Base-by-base conservation (phyloP, 2,329 filamentous ascomycete species). In the Dactylellina sp. region DNA sequence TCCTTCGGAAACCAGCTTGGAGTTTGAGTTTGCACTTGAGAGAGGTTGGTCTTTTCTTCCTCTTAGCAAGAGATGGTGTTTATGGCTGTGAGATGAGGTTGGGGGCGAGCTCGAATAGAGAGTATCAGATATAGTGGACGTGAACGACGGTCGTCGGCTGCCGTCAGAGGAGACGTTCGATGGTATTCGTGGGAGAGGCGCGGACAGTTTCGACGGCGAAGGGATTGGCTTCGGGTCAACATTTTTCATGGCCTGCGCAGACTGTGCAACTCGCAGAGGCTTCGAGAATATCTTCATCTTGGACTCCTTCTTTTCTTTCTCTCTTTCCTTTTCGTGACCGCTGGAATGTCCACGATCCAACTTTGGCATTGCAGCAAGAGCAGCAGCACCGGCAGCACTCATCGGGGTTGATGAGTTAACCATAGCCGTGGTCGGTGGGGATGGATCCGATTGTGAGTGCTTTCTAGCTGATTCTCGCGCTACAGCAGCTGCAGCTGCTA, bases 241-340 rank as follows among this genome's bases (percentile, higher is more conserved):
- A 68, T 50, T 77, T 71, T 42, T 77, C 71, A 42, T 70, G 46
- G 70, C 61, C 32, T 74, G 61, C 2, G 61, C 47, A 7, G 70
- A 74, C 39, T 74, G 68, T 1, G 68, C 68, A 28, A 60, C 60
- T 7, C 68, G 62, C n/a, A 74, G 52, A 1, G 88, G 87, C 78
- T 89, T 89, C 3, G 86, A 87, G 79, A 90, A 90, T 3, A 89
- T 82, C 80, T 89, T 89, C 85, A 88, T 89, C 81, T 89, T 89
- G 39, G 86, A 86, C 78, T 86, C 87, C 77, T 88, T 85, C 68
- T 85, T 85, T 71, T 85, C 83, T 78, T 88, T 88, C 57, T 85
- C 28, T 5, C 28, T 4, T 32, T 32, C 80, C 86, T 87, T 66
- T 77, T 78, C 82, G 71, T 70, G 46, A 52, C 70, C 70, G 14